Evolutionary conservation across 2,329 filamentous ascomycete species (phyloP).

Genomic region (Coniochaeta ligniaria): DNA sequence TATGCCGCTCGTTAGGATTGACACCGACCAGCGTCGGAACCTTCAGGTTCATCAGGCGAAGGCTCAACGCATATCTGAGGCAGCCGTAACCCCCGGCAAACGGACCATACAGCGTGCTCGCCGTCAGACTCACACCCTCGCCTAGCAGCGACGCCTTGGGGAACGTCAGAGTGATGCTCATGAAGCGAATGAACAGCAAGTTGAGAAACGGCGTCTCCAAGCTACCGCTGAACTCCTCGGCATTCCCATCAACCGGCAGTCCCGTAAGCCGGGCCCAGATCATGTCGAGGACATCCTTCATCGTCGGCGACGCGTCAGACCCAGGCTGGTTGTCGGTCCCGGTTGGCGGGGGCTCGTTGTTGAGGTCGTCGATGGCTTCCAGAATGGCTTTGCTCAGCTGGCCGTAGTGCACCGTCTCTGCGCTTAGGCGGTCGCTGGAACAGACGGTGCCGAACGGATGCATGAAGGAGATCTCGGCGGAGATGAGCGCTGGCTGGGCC

Average conservation of each 20-base stretch:
- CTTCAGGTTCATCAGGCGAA: slow-evolving; percentile 50
- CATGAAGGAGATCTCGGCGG: slow-evolving; percentile 50
- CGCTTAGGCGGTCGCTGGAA: slow-evolving; percentile 49
- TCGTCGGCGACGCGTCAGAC: neutral
- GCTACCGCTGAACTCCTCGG: slow-evolving; percentile 15
- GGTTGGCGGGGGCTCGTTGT: slow-evolving; percentile 5
- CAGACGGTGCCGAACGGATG: slow-evolving; percentile 51
- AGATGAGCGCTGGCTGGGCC: slow-evolving; percentile 55
- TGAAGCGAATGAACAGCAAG: slow-evolving; percentile 28
- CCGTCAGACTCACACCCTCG: slow-evolving; percentile 46
- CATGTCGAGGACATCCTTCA: slow-evolving; percentile 25
- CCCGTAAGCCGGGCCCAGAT: slow-evolving; percentile 31
- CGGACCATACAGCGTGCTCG: slow-evolving; percentile 30
- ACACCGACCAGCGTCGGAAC: slow-evolving; percentile 66
- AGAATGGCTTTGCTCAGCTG: slow-evolving; percentile 60
- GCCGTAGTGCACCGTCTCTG: slow-evolving; percentile 73
- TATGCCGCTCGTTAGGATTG: slow-evolving; percentile 61
- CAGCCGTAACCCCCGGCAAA: slow-evolving; percentile 11
- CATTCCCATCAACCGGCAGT: slow-evolving; percentile 21
- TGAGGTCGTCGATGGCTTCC: slow-evolving; percentile 25
- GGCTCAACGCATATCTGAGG: slow-evolving; percentile 19
- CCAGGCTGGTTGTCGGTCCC: neutral
- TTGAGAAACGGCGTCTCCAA: slow-evolving; percentile 24
- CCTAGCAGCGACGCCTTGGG: slow-evolving; percentile 65
- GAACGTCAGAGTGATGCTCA: slow-evolving; percentile 48